Evolutionary conservation across 2,329 filamentous ascomycete genomes (phyloP).

Genomic region (Fusarium temperatum): DNA sequence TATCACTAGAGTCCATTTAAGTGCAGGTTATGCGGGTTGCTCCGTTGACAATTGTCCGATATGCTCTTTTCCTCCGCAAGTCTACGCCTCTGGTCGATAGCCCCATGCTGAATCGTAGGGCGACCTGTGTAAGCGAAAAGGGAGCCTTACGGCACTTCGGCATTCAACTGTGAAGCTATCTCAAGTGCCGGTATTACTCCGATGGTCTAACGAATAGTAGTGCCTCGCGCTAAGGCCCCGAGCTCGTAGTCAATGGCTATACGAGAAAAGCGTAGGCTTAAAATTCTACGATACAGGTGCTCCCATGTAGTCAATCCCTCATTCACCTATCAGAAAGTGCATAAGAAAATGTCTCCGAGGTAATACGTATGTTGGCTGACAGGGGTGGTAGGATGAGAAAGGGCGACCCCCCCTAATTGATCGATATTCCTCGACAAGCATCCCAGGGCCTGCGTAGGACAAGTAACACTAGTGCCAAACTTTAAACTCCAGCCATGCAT

Average conservation of each 20-base stretch:
- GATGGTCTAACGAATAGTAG: neutral
- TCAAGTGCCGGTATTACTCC: neutral
- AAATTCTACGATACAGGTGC: no score
- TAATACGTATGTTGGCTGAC: neutral
- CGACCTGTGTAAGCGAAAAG: neutral
- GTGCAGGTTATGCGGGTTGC: neutral
- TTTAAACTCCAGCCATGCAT: neutral
- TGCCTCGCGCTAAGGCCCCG: no score
- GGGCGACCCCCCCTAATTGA: neutral
- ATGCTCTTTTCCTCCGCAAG: neutral
- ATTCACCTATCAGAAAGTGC: fast-evolving
- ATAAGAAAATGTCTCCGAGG: neutral
- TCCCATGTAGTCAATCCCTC: neutral
- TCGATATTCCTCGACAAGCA: neutral
- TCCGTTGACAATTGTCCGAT: neutral
- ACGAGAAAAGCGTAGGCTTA: neutral
- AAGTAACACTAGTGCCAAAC: neutral
- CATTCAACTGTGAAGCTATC: neutral
- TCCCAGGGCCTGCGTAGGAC: neutral
- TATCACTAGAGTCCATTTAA: neutral
- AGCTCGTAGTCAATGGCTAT: neutral
- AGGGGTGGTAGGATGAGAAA: neutral
- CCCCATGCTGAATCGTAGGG: fast-evolving
- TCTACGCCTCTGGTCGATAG: neutral
- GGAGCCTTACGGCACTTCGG: neutral